These are phyloP conservation scores for Xylariaceae sp. DNA, from an alignment of 2,329 filamentous ascomycete genomes.

Conservation along the genomic window DNA sequence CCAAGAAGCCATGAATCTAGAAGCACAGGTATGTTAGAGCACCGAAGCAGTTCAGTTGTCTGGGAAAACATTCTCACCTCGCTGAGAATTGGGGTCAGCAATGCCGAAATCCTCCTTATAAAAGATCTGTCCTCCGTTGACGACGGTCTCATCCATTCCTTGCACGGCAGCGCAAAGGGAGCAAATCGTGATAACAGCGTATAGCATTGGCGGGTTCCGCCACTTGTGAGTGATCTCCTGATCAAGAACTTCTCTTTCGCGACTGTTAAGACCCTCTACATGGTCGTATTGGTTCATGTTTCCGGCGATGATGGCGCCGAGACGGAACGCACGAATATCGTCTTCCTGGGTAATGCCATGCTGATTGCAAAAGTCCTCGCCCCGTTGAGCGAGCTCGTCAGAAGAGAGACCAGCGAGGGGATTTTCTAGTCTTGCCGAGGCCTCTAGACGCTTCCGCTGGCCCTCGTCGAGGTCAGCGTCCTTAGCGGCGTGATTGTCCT, in stretches of 20 bases:
- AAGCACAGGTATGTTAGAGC: slow-evolving; percentile 9
- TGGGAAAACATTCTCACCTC: slow-evolving; percentile 21
- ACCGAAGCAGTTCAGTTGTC: neutral
- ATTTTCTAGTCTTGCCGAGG: slow-evolving; percentile 37
- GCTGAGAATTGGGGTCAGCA: slow-evolving; percentile 41
- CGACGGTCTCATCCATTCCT: slow-evolving; percentile 66
- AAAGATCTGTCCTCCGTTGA: slow-evolving; percentile 64
- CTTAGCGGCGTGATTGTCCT: slow-evolving; percentile 21
- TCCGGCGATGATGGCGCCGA: slow-evolving; percentile 55
- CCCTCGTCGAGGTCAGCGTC: slow-evolving; percentile 24
- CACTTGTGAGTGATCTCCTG: slow-evolving; percentile 62
- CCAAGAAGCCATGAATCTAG: slow-evolving; percentile 53
- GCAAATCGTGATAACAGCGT: slow-evolving; percentile 55
- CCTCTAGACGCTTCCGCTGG: slow-evolving; percentile 31
- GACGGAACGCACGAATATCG: slow-evolving; percentile 53
- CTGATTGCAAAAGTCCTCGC: slow-evolving; percentile 52
- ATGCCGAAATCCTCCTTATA: slow-evolving; percentile 60
- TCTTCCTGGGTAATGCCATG: slow-evolving; percentile 51
- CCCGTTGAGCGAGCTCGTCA: slow-evolving; percentile 49
- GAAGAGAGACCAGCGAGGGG: slow-evolving; percentile 38
- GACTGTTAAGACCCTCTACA: slow-evolving; percentile 48
- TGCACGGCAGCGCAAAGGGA: slow-evolving; percentile 55
- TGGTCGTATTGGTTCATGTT: slow-evolving; percentile 45
- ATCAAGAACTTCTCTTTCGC: slow-evolving; percentile 53
- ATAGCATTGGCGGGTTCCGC: slow-evolving; percentile 62